Conservation (phyloP, 768 basidiomycete genomes). For the Tulasnella sp. region DNA sequence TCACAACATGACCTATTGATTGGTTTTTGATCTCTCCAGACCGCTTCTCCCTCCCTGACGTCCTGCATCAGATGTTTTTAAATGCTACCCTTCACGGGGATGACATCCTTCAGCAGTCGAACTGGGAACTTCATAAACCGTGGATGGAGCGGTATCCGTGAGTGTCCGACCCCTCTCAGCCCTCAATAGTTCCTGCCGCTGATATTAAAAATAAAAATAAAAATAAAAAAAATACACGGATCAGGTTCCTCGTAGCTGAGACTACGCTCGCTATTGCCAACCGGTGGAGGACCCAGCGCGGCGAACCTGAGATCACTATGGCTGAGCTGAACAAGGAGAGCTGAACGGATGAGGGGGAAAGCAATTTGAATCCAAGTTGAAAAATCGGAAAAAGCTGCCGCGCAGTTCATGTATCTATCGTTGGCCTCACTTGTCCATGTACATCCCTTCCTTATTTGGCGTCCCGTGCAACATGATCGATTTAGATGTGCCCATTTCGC, state of each 20-base stretch:
- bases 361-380: too few species aligned
- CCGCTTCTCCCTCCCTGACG: conserved; percentile 70
- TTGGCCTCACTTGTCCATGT: too few species aligned
- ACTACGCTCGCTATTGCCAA: conserved; percentile 61
- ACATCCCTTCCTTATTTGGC: too few species aligned
- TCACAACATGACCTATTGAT: background rate
- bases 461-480: too few species aligned
- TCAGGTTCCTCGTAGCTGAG: conserved; percentile 75
- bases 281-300: conserved; percentile 79
- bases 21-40: conserved; percentile 35
- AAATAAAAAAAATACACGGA: too few species aligned
- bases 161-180: conserved; percentile 22
- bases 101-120: conserved; percentile 77
- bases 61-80: conserved; percentile 57
- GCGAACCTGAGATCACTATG: conserved; percentile 49
- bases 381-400: too few species aligned
- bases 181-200: background rate
- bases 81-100: conserved; percentile 75
- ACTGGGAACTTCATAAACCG: conserved; percentile 80
- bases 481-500: too few species aligned
- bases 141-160: conserved; percentile 81
- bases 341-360: too few species aligned
- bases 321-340: conserved; percentile 1
- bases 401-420: too few species aligned
- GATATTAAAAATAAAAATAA: conserved; percentile 16